Base-by-base conservation (phyloP, 768 basidiomycete species). In the Gymnopilus dilepis region DNA sequence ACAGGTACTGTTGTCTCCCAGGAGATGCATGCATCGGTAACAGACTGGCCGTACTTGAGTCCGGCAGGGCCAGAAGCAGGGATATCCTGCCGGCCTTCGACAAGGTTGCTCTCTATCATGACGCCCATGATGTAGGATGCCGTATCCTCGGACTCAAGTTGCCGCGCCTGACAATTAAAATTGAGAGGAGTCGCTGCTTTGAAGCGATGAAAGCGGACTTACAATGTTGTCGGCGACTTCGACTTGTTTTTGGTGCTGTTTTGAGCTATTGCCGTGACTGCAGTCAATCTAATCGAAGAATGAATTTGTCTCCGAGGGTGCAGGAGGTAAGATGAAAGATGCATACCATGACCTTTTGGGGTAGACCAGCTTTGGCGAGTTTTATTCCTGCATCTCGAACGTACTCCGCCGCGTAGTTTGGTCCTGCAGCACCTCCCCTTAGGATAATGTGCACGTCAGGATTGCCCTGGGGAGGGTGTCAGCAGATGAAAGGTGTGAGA, bases 191-290 rank as follows among this genome's bases (percentile, higher is more conserved):
- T 51, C 21, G 34, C 19, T 2, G n/a, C 53, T 50, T 59, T n/a
- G 38, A 43, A 56, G 26, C 56, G 42, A 58, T 26, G 15, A 9
- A 43, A 65, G 33, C 58, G 59, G 50, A 73, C 88, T 74, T 68
- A 94, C 95, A 65, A 99, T 90, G 71, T 97, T 89, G 31, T 93
- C 90, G 7, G 92, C 94, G 34, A 99, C 97, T 60, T 91, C 88
- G 3, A 88, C 78, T 77, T 99, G 97, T 67, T 88, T 92, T 61
- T 85, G 79, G 74, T 97, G 92, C 71, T 97, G 92, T 77, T 99
- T 98, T 61, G 83, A 86, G 69, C 91, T 94, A 77, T 99, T 98
- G 61, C 97, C 95, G 72, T 98, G 96, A 68, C 94, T 96, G 83
- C 97, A 97, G 75, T 97, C 94, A 65, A 97, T 88, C 95, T 97